These are phyloP conservation scores for Styphnolobium japonicum DNA, from an alignment of 306 rosid species.

Conservation along the genomic window DNA sequence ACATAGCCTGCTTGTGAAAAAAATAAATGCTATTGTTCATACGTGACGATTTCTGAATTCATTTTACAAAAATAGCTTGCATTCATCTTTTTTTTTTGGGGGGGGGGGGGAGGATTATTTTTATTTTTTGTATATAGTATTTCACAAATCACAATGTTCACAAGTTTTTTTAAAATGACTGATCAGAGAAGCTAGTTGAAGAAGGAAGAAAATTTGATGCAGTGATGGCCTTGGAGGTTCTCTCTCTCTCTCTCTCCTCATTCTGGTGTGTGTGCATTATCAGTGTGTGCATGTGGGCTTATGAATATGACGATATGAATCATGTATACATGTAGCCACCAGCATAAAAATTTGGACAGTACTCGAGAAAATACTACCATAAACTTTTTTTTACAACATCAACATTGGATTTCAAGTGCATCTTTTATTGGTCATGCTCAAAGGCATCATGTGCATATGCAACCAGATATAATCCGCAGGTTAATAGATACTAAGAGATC, in stretches of 20 bases:
- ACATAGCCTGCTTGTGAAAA: neutral
- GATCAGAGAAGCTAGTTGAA: constrained; percentile 82
- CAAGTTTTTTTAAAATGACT: neutral
- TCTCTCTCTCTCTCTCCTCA: neutral
- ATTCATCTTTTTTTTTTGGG: too few species aligned
- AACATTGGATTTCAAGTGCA: neutral
- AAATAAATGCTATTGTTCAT: neutral
- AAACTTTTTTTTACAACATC: neutral
- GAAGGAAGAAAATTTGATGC: constrained; percentile 81
- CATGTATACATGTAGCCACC: neutral
- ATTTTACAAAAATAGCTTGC: constrained; percentile 5
- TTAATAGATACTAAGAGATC: neutral
- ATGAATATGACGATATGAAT: too few species aligned
- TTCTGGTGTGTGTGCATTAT: neutral
- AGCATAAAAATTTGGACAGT: neutral
- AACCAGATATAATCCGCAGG: neutral
- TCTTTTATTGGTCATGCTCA: neutral
- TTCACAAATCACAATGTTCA: neutral
- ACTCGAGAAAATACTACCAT: neutral
- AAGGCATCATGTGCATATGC: neutral
- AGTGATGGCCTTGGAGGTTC: constrained; percentile 85
- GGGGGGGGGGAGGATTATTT: too few species aligned
- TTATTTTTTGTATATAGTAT: too few species aligned
- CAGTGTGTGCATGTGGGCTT: neutral
- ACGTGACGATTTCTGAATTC: neutral